A percentile compares a stretch with the other conserved stretches of the same genome.
Conservation (phyloP, 2,329 filamentous ascomycete species). For the Tolypocladium paradoxum region DNA sequence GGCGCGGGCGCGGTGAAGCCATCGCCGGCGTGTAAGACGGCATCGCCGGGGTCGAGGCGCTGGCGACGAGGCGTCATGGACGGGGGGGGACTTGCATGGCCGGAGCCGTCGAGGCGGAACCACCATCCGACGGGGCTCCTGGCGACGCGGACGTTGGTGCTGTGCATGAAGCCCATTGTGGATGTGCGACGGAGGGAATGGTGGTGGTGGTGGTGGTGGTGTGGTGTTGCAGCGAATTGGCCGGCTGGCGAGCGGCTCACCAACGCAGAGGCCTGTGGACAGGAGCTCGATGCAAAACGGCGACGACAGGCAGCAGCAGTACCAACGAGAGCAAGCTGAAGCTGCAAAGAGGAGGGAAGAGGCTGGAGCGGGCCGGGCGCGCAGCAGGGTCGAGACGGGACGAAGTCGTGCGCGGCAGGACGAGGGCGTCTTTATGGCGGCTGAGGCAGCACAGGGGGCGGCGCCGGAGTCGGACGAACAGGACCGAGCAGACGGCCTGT, state of each 20-base stretch:
- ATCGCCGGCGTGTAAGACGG: background rate
- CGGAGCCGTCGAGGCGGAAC: constrained; percentile 73
- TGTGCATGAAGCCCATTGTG: constrained; percentile 38
- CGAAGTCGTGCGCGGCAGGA: background rate
- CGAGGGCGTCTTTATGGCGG: background rate
- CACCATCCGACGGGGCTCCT: constrained; percentile 55
- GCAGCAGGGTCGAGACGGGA: background rate
- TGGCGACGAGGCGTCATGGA: background rate
- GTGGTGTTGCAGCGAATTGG: background rate
- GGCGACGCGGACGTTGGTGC: constrained; percentile 48
- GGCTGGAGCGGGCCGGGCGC: background rate
- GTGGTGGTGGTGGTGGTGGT: no score
- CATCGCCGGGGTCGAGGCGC: background rate
- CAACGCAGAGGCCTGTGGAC: no score
- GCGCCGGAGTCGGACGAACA: background rate
- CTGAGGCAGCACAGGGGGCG: background rate
- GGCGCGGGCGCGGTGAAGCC: background rate
- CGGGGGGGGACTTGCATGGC: constrained; percentile 53
- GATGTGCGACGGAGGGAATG: background rate
- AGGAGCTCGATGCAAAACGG: no score
- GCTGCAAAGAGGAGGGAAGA: background rate
- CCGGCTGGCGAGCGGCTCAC: no score
- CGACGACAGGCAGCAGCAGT: no score
- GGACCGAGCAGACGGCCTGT: background rate
- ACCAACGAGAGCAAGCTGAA: background rate